phyloP scores from a whole-genome alignment of 805 yeast species.

The Priceomyces carsonii region DNA sequence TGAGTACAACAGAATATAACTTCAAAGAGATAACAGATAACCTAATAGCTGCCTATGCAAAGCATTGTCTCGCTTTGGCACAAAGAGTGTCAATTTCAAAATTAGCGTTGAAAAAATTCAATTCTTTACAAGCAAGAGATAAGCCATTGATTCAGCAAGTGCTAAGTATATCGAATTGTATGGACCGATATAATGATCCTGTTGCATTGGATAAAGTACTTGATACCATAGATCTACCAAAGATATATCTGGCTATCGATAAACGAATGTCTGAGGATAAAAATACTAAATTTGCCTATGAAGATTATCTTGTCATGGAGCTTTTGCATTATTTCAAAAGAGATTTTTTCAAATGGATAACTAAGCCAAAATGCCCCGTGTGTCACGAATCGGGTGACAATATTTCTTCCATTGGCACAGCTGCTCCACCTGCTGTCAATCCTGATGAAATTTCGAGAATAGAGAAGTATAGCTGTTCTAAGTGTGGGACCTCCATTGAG shows the following conservation, averaged over 20 bases:
- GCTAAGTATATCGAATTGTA: constrained; percentile 4
- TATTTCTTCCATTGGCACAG: constrained; percentile 37
- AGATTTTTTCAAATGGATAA: constrained; percentile 83
- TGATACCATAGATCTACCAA: constrained; percentile 60
- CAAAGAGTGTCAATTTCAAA: neutral
- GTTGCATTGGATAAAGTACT: constrained; percentile 50
- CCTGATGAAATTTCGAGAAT: constrained; percentile 51
- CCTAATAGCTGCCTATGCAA: constrained; percentile 9
- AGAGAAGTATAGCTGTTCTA: constrained; percentile 64
- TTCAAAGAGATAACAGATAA: constrained; percentile 9
- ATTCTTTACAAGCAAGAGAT: constrained; percentile 1
- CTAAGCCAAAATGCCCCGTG: constrained; percentile 57
- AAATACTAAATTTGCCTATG: constrained; percentile 21
- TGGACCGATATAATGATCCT: constrained; percentile 15
- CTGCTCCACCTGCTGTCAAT: constrained; percentile 36
- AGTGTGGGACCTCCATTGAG: constrained; percentile 48
- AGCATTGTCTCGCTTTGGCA: constrained; percentile 8
- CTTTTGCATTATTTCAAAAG: constrained; percentile 56
- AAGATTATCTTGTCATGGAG: constrained; percentile 37
- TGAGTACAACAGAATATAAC: constrained; percentile 5
- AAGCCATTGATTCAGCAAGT: constrained; percentile 6
- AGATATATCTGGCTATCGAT: constrained; percentile 64
- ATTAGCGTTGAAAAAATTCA: constrained; percentile 4
- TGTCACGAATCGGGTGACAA: constrained; percentile 48
- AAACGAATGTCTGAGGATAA: constrained; percentile 17